Evolutionary conservation across 495 filamentous ascomycete genomes (phyloP).

Genomic region (Pseudomonodictys pantanalensis): DNA sequence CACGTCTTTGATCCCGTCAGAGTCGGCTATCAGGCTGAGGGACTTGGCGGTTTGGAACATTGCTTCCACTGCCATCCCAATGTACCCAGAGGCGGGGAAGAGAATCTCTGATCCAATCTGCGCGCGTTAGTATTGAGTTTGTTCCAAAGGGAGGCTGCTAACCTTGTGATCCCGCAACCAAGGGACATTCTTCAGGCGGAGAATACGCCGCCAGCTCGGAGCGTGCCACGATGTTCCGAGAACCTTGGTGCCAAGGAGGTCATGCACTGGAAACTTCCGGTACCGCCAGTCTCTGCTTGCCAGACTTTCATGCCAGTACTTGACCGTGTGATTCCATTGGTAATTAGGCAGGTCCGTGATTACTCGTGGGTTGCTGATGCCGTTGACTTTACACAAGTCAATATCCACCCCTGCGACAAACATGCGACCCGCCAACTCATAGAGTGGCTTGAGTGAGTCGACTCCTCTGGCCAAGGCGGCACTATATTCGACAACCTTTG

Average conservation of each 20-base stretch:
- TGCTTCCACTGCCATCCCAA: slow-evolving; percentile 23
- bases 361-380: not conserved
- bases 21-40: not conserved
- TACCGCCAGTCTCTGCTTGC: slow-evolving; percentile 11
- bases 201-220: not conserved
- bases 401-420: slow-evolving; percentile 1
- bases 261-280: slow-evolving; percentile 1
- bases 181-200: not conserved
- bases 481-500: not conserved
- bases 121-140: not conserved
- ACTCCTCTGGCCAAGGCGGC: not conserved
- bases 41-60: slow-evolving; percentile 6
- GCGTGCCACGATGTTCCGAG: not conserved
- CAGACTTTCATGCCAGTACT: not conserved
- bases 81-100: slow-evolving; percentile 17
- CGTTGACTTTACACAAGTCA: not conserved
- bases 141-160: not conserved
- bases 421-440: not conserved
- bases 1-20: not conserved
- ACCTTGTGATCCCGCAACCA: slow-evolving; percentile 18
- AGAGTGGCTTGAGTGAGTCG: not conserved
- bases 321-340: not conserved
- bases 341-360: not conserved
- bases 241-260: slow-evolving; percentile 12
- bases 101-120: slow-evolving; percentile 4